Base-by-base conservation (phyloP, 768 basidiomycete genomes). In the Mycena kentingensis region DNA sequence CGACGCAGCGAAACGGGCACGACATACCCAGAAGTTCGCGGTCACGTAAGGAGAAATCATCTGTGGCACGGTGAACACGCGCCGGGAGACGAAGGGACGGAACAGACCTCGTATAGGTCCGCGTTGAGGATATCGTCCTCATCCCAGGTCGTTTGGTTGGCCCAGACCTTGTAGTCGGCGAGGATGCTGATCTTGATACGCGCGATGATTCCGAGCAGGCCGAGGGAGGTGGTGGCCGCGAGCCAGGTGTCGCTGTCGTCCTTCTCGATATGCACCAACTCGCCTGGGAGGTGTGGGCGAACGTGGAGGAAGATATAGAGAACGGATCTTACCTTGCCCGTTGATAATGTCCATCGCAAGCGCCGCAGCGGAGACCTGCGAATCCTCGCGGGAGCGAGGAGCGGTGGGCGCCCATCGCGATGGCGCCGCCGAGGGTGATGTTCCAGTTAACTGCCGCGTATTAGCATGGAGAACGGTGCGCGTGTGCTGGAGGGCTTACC, bases 321-420 rank as follows among this genome's bases (percentile, higher is more conserved):
- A 38, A 22, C 27, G 2, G 27, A 16, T 12, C 47, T 15, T 44
- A 70, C 70, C 69, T 31, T 70, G 65, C 15, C 71, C 71, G 45
- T 72, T 68, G 49, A 73, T 70, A 24, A 72, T 71, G 32, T 73
- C 72, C 51, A 72, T 60, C 5, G 63, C 63, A 15, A 72, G 58
- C 15, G 69, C 70, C 6, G 71, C 68, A 27, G 62, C 65, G 11
- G 71, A 72, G 1, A 70, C 72, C 50, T 72, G 72, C 3, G 70
- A 72, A 42, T 73, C 65, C 41, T 72, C 70, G 18, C 70, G 66
- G n/a, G 32, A 72, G 63, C n/a, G 70, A 72, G 19, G 71, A 72
- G n/a, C 72, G 68, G 63, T 71, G 71, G 1, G 70, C 71, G 39
- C 71, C 70, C 72, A 73, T 73, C 13, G 72, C 70, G 51, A 71